phyloP scores from a whole-genome alignment of 441 rosid species.

The Syzygium malaccense region DNA sequence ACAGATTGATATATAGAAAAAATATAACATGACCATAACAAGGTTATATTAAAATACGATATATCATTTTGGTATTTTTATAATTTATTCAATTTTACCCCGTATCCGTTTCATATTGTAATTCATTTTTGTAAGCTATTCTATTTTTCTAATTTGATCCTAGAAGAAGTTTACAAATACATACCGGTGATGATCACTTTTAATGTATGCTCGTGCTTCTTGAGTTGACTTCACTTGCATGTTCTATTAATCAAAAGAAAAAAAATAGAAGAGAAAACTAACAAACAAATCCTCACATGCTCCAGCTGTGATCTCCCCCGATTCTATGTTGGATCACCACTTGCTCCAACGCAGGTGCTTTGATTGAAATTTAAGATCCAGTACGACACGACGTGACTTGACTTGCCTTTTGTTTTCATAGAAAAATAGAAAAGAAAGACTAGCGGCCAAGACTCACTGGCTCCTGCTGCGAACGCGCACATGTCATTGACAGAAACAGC shows the following conservation, averaged over 20 bases:
- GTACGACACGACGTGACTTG: fast-evolving
- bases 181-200: too few species aligned
- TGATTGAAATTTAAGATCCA: fast-evolving
- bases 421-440: not conserved
- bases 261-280: not conserved
- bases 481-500: not conserved
- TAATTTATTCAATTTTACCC: not conserved
- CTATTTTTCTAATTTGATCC: not conserved
- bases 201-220: too few species aligned
- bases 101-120: not conserved
- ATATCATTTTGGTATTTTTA: not conserved
- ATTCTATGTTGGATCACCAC: not conserved
- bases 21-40: not conserved
- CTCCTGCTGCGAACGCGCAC: not conserved
- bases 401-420: not conserved
- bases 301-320: not conserved
- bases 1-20: not conserved
- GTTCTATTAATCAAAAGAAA: not conserved
- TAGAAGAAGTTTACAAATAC: too few species aligned
- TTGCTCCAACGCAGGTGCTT: fast-evolving
- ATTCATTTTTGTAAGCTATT: not conserved
- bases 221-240: not conserved
- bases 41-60: not conserved
- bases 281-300: not conserved
- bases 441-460: fast-evolving